Evolutionary conservation across 495 filamentous ascomycete genomes (phyloP).

Genomic region (Lophiostoma macrostomum): DNA sequence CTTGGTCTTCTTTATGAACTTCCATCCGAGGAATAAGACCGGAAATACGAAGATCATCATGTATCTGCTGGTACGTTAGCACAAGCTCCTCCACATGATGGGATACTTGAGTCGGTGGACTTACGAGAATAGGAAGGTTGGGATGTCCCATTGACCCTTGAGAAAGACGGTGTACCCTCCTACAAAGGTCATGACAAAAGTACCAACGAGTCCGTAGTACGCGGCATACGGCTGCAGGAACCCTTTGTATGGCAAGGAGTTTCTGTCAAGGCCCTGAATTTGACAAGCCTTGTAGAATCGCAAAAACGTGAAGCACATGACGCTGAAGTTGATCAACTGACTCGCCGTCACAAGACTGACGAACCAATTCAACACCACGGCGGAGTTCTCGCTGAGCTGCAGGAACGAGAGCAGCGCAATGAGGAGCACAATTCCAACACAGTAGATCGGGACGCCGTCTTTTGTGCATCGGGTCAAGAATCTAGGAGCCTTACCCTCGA

Average conservation of each 20-base stretch:
- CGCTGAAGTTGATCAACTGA: constrained; percentile 74
- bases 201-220: constrained; percentile 61
- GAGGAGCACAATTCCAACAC: constrained; percentile 58
- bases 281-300: constrained; percentile 67
- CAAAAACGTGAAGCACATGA: constrained; percentile 68
- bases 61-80: constrained; percentile 39
- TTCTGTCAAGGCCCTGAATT: constrained; percentile 64
- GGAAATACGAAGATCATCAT: constrained; percentile 67
- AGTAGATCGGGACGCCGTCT: constrained; percentile 54
- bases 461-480: constrained; percentile 50
- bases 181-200: constrained; percentile 68
- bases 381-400: constrained; percentile 64
- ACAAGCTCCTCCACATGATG: background rate
- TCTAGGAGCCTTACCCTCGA: constrained; percentile 38
- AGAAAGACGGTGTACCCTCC: constrained; percentile 76
- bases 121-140: constrained; percentile 74
- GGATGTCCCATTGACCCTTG: constrained; percentile 65
- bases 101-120: constrained; percentile 15
- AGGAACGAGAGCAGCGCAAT: constrained; percentile 69
- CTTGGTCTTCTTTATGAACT: constrained; percentile 62
- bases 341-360: constrained; percentile 65
- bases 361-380: constrained; percentile 73
- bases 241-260: constrained; percentile 63
- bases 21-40: constrained; percentile 66
- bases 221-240: constrained; percentile 67